Percentiles rank a stretch among this genome's conserved stretches.
Conservation (phyloP, 2,329 filamentous ascomycete species). For the Gaeumannomyces tritici region DNA sequence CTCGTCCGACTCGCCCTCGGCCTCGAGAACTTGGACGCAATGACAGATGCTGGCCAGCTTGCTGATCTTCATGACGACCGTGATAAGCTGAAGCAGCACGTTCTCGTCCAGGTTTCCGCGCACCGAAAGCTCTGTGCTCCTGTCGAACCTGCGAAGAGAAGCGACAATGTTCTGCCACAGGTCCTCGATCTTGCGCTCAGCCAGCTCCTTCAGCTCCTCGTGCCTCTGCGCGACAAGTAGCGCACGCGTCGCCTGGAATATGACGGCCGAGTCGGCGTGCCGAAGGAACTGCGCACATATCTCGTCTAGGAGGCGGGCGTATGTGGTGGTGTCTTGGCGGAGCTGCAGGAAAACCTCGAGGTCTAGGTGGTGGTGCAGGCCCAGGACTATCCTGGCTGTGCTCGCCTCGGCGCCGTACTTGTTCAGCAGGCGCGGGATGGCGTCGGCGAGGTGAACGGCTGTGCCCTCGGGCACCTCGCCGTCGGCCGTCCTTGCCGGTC, state of each 20-base stretch:
- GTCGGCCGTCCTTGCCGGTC: slow-evolving; percentile 51
- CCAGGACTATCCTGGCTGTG: slow-evolving; percentile 76
- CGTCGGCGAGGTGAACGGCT: slow-evolving; percentile 64
- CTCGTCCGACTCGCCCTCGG: slow-evolving; percentile 36
- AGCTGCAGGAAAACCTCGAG: slow-evolving; percentile 82
- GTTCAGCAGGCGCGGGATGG: slow-evolving; percentile 78
- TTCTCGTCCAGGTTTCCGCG: slow-evolving; percentile 59
- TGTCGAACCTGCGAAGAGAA: slow-evolving; percentile 61
- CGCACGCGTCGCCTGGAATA: slow-evolving; percentile 74
- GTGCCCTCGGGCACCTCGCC: slow-evolving; percentile 67
- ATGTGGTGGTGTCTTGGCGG: slow-evolving; percentile 74
- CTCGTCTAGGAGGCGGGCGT: slow-evolving; percentile 75
- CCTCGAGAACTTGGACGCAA: slow-evolving; percentile 66
- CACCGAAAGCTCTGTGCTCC: slow-evolving; percentile 59
- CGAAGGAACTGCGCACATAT: slow-evolving; percentile 89
- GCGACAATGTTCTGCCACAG: slow-evolving; percentile 81
- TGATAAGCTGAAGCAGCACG: slow-evolving; percentile 60
- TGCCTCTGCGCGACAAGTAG: slow-evolving; percentile 78
- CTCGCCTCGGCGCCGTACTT: slow-evolving; percentile 88
- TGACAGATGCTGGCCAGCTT: slow-evolving; percentile 74
- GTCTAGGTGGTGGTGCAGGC: slow-evolving; percentile 78
- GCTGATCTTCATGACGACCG: slow-evolving; percentile 68
- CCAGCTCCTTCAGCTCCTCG: slow-evolving; percentile 79
- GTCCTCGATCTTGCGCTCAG: slow-evolving; percentile 67
- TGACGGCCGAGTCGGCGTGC: slow-evolving; percentile 79